phyloP scores from a whole-genome alignment of 129 eudicot genomes.

The Mikania micrantha region DNA sequence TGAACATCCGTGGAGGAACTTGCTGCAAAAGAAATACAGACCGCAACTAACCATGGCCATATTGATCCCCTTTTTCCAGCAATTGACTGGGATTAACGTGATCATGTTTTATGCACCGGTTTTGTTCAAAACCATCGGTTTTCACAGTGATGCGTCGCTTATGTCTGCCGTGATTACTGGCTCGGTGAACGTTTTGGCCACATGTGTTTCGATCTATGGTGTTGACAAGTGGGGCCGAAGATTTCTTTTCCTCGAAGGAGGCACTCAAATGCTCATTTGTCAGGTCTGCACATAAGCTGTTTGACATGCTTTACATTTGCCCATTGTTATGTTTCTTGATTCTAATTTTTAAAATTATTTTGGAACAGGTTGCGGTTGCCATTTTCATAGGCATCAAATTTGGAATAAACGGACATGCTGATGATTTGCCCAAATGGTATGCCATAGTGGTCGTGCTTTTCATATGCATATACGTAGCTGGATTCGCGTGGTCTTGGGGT shows the following conservation, averaged over 20 bases:
- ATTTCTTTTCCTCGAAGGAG: slow-evolving; percentile 81
- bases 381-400: slow-evolving; percentile 60
- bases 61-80: slow-evolving; percentile 78
- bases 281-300: slow-evolving; percentile 46
- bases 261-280: slow-evolving; percentile 77
- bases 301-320: neutral
- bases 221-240: slow-evolving; percentile 83
- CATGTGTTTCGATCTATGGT: slow-evolving; percentile 66
- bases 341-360: neutral
- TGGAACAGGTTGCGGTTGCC: slow-evolving; percentile 57
- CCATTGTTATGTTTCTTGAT: neutral
- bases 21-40: slow-evolving; percentile 59
- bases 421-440: slow-evolving; percentile 63
- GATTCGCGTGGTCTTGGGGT: slow-evolving; percentile 98
- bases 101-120: slow-evolving; percentile 98
- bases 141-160: slow-evolving; percentile 59
- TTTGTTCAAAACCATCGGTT: slow-evolving; percentile 78
- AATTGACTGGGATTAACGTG: slow-evolving; percentile 83
- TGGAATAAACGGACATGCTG: slow-evolving; percentile 59
- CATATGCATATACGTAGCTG: slow-evolving; percentile 76
- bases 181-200: slow-evolving; percentile 59
- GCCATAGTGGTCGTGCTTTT: slow-evolving; percentile 77
- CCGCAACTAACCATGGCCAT: slow-evolving; percentile 92
- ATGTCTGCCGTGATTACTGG: slow-evolving; percentile 94
- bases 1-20: slow-evolving; percentile 74